Evolutionary conservation across 768 basidiomycete species (phyloP).

Genomic region (Kwoniella botswanensis): DNA sequence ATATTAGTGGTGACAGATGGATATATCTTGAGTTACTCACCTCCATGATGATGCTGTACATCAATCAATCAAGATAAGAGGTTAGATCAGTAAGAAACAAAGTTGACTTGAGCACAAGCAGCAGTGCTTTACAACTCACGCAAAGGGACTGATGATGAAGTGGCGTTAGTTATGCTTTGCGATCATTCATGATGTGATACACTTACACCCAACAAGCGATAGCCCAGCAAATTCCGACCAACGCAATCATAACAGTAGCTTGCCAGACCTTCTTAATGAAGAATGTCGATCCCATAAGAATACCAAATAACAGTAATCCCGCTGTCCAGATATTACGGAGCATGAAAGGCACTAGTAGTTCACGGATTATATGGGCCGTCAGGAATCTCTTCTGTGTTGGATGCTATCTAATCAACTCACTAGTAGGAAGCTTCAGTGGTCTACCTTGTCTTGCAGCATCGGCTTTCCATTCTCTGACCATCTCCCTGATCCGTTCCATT

Average conservation of each 20-base stretch:
- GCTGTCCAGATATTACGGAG: constrained; percentile 93
- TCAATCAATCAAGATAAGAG: no score
- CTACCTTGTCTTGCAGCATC: constrained; percentile 78
- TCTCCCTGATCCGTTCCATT: constrained; percentile 69
- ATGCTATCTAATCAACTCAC: constrained; percentile 31
- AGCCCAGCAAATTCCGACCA: constrained; percentile 94
- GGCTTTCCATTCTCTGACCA: constrained; percentile 79
- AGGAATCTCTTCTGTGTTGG: background rate
- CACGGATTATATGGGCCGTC: background rate
- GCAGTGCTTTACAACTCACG: constrained; percentile 54
- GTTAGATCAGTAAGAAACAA: background rate
- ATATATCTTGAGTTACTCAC: constrained; percentile 59
- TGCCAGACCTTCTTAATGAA: constrained; percentile 79
- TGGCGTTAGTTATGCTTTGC: constrained; percentile 2
- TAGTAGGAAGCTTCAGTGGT: constrained; percentile 77
- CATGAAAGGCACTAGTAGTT: constrained; percentile 71
- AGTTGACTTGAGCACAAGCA: background rate
- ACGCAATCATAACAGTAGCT: constrained; percentile 79
- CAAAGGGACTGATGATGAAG: constrained; percentile 67
- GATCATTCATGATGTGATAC: background rate
- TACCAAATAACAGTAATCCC: constrained; percentile 77
- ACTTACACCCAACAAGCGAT: constrained; percentile 88
- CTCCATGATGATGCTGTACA: constrained; percentile 83
- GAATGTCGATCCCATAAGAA: constrained; percentile 80
- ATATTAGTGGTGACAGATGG: background rate